Evolutionary conservation across 805 yeast species (phyloP).

Genomic region (Cyberlindnera veronae): DNA sequence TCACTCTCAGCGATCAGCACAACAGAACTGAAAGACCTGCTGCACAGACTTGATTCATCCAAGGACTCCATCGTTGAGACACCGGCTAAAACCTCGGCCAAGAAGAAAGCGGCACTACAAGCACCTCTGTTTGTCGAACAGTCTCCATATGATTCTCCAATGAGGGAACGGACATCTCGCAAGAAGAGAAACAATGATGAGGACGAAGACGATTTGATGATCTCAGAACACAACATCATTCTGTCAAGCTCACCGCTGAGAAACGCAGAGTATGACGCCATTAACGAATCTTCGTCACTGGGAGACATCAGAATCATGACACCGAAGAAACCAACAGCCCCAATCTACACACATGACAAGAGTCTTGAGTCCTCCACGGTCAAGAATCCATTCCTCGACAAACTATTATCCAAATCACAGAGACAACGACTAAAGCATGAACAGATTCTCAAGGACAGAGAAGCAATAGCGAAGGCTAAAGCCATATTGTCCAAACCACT

Average conservation of each 20-base stretch:
- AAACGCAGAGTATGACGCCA: background rate
- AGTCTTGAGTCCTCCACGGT: background rate
- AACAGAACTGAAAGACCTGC: background rate
- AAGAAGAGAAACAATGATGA: background rate
- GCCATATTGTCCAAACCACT: too few species aligned
- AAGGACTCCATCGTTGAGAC: constrained; percentile 7
- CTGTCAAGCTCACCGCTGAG: constrained; percentile 10
- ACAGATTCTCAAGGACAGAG: background rate
- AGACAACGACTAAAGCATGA: constrained; percentile 1
- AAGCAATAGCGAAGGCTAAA: background rate
- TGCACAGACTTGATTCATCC: background rate
- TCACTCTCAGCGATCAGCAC: background rate
- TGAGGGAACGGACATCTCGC: background rate
- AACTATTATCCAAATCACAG: constrained; percentile 1
- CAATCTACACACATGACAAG: constrained; percentile 6
- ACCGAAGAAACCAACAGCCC: background rate
- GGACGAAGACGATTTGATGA: constrained; percentile 1
- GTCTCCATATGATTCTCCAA: background rate
- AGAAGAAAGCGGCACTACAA: too few species aligned
- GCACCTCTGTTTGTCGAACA: constrained; percentile 5
- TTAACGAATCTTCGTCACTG: constrained; percentile 6
- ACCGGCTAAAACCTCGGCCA: background rate
- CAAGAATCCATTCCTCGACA: constrained; percentile 7
- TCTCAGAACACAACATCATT: constrained; percentile 8
- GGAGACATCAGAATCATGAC: constrained; percentile 2